Conservation (phyloP, 169 alveolate genomes). For the Theileria luwenshuni region DNA sequence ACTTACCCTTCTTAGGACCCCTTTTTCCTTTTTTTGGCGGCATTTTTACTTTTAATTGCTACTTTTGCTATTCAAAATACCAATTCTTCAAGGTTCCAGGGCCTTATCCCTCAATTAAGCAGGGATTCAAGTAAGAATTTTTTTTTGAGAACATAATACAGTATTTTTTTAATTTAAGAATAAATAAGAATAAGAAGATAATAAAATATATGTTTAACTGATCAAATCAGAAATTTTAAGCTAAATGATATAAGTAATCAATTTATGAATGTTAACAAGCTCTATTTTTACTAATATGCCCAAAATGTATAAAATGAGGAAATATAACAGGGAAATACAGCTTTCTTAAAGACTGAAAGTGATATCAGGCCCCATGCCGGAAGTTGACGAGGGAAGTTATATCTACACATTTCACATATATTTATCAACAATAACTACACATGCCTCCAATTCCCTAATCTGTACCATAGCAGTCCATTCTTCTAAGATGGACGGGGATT, state of each 20-base stretch:
- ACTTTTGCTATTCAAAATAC: neutral
- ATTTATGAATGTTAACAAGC: too few relatives aligned
- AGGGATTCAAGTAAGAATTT: too few relatives aligned
- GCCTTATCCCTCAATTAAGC: too few relatives aligned
- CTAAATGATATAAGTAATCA: too few relatives aligned
- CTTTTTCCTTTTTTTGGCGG: neutral
- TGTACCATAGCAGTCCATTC: neutral
- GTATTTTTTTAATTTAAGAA: too few relatives aligned
- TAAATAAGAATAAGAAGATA: neutral
- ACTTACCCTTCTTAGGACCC: conserved; percentile 3
- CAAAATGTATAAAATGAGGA: too few relatives aligned
- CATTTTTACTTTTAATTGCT: neutral
- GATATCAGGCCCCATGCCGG: conserved; percentile 10
- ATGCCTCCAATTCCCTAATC: neutral
- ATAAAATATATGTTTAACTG: neutral
- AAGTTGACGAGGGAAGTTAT: neutral
- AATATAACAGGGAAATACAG: too few relatives aligned
- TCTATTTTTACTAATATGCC: too few relatives aligned
- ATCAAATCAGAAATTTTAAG: too few relatives aligned
- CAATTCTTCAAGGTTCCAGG: too few relatives aligned
- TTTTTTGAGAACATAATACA: too few relatives aligned
- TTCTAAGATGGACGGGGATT: conserved; percentile 6
- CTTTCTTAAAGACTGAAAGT: too few relatives aligned
- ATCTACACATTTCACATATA: neutral
- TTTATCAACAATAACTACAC: neutral